phyloP scores from a whole-genome alignment of 2,329 filamentous ascomycete species.

The Aspergillus sclerotialis region DNA sequence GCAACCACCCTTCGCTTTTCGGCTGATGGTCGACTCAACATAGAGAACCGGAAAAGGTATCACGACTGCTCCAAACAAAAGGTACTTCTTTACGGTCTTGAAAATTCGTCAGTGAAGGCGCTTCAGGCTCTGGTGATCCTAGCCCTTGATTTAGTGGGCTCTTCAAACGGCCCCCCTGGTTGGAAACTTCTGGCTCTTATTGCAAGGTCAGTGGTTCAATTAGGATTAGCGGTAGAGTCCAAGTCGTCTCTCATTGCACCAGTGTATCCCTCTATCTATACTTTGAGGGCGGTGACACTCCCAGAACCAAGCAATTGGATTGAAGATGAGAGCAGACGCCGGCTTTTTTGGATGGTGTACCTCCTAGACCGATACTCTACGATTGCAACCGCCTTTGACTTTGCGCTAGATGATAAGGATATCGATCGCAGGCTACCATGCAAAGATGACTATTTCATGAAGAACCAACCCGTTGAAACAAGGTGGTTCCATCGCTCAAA shows the following conservation, averaged over 20 bases:
- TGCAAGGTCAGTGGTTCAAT: conserved; percentile 78
- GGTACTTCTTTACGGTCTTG: conserved; percentile 78
- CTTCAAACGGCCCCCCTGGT: conserved; percentile 80
- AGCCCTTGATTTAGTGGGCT: conserved; percentile 75
- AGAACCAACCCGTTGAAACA: conserved; percentile 77
- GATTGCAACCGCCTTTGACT: conserved; percentile 85
- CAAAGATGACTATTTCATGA: conserved; percentile 76
- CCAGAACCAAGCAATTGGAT: conserved; percentile 79
- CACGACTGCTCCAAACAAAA: conserved; percentile 77
- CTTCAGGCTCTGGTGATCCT: conserved; percentile 83
- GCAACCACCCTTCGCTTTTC: conserved; percentile 83
- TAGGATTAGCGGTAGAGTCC: conserved; percentile 76
- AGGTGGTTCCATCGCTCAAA: conserved; percentile 63
- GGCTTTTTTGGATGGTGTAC: conserved; percentile 93
- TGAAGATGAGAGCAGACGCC: conserved; percentile 76
- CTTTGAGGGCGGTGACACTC: conserved; percentile 73
- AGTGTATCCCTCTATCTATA: conserved; percentile 79
- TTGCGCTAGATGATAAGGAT: conserved; percentile 80
- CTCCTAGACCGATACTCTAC: conserved; percentile 84
- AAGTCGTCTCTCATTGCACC: conserved; percentile 74
- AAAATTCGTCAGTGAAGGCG: conserved; percentile 82
- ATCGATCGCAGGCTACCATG: conserved; percentile 84
- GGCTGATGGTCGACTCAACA: conserved; percentile 65
- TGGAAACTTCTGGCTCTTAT: conserved; percentile 91
- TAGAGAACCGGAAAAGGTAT: conserved; percentile 66